Evolutionary conservation across 371 early-diverging fungal species (phyloP), one percentile per base, ranked within the genome.

Genomic region (Ecytonucleospora hepatopenaei): DNA sequence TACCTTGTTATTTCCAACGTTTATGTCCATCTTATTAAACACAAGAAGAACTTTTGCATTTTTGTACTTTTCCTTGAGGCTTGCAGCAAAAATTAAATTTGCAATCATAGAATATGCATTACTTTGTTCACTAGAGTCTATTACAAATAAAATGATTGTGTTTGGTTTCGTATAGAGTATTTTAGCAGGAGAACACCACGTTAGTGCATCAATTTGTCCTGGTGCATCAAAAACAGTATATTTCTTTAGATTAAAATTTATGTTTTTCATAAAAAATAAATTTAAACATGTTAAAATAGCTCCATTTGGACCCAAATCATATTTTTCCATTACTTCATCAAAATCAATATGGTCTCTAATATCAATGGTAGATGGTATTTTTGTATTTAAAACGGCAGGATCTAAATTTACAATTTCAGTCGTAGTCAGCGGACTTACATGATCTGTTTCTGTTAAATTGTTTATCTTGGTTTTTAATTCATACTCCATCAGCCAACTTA

Each of bases 121-220:
- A 19, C 53, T 51, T 8, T 24, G 4, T 4, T 8, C 53, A 8
- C 8, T 8, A 5, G 26, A 26, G 19, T 51, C 53, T 8, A 24
- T 51, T 17, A 51, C 4, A 21, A 24, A 24, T 8, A 51, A 8
- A 15, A 51, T 51, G 26, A 19, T 51, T 47, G 33, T 56, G 35
- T 68, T 72, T 17, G 96, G 80, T 1, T 90, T 85, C 68, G 92
- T 91, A 1, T 92, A 90, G 71, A 97, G 90, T 69, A 95, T 93
- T 34, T 90, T 83, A 26, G 97, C 99, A 4, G 92, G 89, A 5
- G 95, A 93, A 34, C 94, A 93, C 93, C 95, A 96, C 17, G 94
- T 95, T 82, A 98, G 97, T 65, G 94, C 91, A 82, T 98, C 99
- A 71, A 98, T 96, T 79, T 98, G 97, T 21, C 99, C 99, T 32